These are phyloP conservation scores for Plasmodium chabaudi DNA, from an alignment of 169 alveolate species.

Conservation along the genomic window DNA sequence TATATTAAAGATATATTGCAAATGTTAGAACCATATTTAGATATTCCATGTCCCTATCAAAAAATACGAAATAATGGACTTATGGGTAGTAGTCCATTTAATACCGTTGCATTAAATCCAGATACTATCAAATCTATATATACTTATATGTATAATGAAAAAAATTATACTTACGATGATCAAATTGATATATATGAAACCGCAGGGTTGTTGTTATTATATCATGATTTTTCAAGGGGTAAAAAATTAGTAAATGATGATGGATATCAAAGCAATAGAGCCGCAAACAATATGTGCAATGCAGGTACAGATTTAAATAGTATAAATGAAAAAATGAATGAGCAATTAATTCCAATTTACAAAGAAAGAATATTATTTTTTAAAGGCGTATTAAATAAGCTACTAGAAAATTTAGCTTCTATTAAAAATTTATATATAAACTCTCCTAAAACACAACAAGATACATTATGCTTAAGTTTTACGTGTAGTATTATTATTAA, in stretches of 20 bases:
- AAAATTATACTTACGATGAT: constrained; percentile 59
- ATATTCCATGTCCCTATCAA: constrained; percentile 48
- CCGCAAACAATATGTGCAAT: background rate
- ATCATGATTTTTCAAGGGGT: constrained; percentile 24
- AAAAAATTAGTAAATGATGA: constrained; percentile 21
- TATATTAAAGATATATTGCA: constrained; percentile 68
- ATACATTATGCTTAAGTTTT: constrained; percentile 37
- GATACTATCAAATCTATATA: constrained; percentile 42
- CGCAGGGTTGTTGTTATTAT: constrained; percentile 21
- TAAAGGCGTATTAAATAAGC: constrained; percentile 49
- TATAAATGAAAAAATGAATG: constrained; percentile 32
- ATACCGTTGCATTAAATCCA: constrained; percentile 6
- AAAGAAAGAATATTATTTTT: constrained; percentile 61
- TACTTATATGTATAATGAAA: constrained; percentile 19
- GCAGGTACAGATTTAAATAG: constrained; percentile 1
- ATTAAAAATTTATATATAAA: constrained; percentile 55
- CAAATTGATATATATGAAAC: constrained; percentile 70
- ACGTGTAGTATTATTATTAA: constrained; percentile 64
- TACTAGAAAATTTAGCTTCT: constrained; percentile 56
- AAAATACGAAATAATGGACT: background rate
- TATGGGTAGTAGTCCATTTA: background rate
- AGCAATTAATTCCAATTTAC: constrained; percentile 42
- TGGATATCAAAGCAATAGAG: background rate
- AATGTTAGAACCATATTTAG: constrained; percentile 46
- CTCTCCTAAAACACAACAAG: constrained; percentile 60